These are phyloP conservation scores for Prosopis cineraria DNA, from an alignment of 306 rosid species.

Conservation along the genomic window DNA sequence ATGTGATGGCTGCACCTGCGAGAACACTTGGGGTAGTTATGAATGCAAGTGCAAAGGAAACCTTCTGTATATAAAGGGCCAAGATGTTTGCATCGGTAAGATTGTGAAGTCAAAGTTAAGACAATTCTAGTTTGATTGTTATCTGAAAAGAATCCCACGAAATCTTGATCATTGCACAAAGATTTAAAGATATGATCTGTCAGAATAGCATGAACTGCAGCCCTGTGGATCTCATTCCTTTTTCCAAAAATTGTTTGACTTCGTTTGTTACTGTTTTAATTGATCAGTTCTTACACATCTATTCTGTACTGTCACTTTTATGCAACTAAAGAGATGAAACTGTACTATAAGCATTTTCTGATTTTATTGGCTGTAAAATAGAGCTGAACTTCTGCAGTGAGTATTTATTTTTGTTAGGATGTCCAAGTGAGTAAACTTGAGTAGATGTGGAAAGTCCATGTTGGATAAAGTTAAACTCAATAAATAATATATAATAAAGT, in stretches of 20 bases:
- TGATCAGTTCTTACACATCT: too few relatives aligned
- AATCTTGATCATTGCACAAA: background rate
- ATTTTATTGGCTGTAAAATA: background rate
- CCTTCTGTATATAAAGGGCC: constrained; percentile 53
- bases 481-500: too few relatives aligned
- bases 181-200: background rate
- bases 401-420: background rate
- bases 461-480: too few relatives aligned
- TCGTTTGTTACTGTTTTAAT: background rate
- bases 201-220: background rate
- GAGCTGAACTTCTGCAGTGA: background rate
- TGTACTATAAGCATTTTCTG: background rate
- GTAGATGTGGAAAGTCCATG: too few relatives aligned
- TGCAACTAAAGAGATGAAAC: background rate
- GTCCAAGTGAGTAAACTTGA: too few relatives aligned
- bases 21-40: constrained; percentile 54
- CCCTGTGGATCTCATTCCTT: background rate
- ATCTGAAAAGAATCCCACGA: background rate
- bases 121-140: background rate
- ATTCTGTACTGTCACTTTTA: background rate
- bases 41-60: constrained; percentile 59
- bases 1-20: constrained; percentile 53
- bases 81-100: constrained; percentile 56
- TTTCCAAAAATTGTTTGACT: background rate
- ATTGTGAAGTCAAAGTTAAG: background rate